Conservation (phyloP, 2,329 filamentous ascomycete species). For the Ilyonectria robusta region DNA sequence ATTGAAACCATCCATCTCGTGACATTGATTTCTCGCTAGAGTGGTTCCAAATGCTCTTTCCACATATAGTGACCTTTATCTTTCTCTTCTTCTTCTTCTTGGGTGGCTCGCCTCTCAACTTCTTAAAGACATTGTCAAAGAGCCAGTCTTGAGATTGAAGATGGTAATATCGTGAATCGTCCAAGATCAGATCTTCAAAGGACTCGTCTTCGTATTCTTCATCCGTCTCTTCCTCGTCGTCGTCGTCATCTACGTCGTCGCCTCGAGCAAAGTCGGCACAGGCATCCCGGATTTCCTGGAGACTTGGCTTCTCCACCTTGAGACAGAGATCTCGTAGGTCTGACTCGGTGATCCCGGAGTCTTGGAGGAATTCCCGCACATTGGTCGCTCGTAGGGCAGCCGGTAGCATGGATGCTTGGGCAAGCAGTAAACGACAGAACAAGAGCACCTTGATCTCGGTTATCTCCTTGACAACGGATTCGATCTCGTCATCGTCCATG, state of each 20-base stretch:
- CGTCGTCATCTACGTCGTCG: conserved; percentile 37
- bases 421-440: conserved; percentile 47
- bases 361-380: conserved; percentile 46
- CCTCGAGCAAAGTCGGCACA: conserved; percentile 49
- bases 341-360: conserved; percentile 42
- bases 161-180: conserved; percentile 32
- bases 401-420: conserved; percentile 45
- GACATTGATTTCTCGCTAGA: conserved; percentile 50
- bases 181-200: conserved; percentile 37
- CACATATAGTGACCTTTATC: conserved; percentile 45
- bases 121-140: conserved; percentile 20
- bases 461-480: conserved; percentile 42
- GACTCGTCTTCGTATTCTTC: conserved; percentile 39
- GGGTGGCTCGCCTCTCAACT: background rate
- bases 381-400: conserved; percentile 44
- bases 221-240: conserved; percentile 8
- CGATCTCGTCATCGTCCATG: conserved; percentile 44
- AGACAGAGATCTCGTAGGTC: conserved; percentile 48
- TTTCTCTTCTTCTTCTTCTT: conserved; percentile 15
- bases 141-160: conserved; percentile 46
- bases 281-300: conserved; percentile 48
- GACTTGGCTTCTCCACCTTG: conserved; percentile 45
- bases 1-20: conserved; percentile 51
- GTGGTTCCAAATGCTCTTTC: conserved; percentile 49
- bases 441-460: conserved; percentile 48